phyloP scores from a whole-genome alignment of 140 eudicot genomes.

The Anethum foeniculum region DNA sequence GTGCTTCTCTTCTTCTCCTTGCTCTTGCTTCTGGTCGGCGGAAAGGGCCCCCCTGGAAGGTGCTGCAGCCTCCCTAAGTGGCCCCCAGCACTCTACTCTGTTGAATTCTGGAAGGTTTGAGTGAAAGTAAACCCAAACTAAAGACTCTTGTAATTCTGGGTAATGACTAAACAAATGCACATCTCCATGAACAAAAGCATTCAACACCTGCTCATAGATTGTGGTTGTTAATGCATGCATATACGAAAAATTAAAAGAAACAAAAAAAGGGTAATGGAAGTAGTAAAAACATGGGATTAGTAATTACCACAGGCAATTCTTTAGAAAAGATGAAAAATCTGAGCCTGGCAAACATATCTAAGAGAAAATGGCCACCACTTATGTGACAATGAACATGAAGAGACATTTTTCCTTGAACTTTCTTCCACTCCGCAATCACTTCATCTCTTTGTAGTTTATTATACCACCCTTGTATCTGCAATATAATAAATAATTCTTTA shows the following conservation, averaged over 20 bases:
- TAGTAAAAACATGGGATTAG: background rate
- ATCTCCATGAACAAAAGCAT: slow-evolving; percentile 89
- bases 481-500: background rate
- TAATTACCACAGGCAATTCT: slow-evolving; percentile 77
- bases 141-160: slow-evolving; percentile 69
- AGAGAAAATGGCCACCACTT: slow-evolving; percentile 87
- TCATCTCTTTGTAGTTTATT: slow-evolving; percentile 82
- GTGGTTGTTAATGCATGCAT: background rate
- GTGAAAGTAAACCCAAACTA: slow-evolving; percentile 88
- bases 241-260: background rate
- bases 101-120: slow-evolving; percentile 78
- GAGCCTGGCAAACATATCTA: slow-evolving; percentile 66
- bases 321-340: slow-evolving; percentile 84
- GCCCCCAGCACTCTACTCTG: slow-evolving; percentile 95
- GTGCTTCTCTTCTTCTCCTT: slow-evolving; percentile 19
- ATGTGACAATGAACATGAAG: slow-evolving; percentile 98
- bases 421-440: slow-evolving; percentile 98
- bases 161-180: slow-evolving; percentile 55
- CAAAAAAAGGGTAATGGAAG: background rate
- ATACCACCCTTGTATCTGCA: slow-evolving; percentile 91
- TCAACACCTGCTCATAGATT: slow-evolving; percentile 45
- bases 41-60: slow-evolving; percentile 24
- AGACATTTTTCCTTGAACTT: slow-evolving; percentile 80
- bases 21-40: background rate
- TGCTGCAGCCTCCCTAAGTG: slow-evolving; percentile 54